phyloP scores from a whole-genome alignment of 352 stramenopile genomes.

The Discostella stelligera region DNA sequence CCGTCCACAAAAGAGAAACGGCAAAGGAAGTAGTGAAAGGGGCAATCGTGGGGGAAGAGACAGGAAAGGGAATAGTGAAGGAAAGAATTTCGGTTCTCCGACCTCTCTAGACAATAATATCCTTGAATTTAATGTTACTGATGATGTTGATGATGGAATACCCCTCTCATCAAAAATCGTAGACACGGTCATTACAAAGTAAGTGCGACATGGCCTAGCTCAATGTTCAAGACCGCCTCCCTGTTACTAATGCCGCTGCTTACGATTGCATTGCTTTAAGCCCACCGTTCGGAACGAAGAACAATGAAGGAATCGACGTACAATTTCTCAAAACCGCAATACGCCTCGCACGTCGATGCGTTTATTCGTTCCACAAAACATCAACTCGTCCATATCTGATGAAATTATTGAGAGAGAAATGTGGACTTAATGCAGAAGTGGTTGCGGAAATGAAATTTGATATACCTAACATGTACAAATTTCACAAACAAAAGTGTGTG shows the following conservation, averaged over 20 bases:
- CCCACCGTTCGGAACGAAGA: constrained; percentile 85
- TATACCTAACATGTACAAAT: constrained; percentile 84
- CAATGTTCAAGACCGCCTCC: not conserved
- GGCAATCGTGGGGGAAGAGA: constrained; percentile 22
- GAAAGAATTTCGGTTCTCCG: constrained; percentile 13
- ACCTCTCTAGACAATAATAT: constrained; percentile 24
- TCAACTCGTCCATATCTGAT: constrained; percentile 80
- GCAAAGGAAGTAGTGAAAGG: constrained; percentile 19
- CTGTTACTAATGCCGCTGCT: not conserved
- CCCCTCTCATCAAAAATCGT: constrained; percentile 70
- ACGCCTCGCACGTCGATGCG: constrained; percentile 59
- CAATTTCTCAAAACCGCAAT: constrained; percentile 77
- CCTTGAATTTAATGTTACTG: constrained; percentile 15
- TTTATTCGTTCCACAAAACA: constrained; percentile 87
- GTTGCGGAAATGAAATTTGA: constrained; percentile 85
- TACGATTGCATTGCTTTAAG: constrained; percentile 38
- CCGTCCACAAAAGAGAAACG: constrained; percentile 14
- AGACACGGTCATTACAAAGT: constrained; percentile 82
- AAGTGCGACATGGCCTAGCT: not conserved
- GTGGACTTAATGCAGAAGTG: constrained; percentile 75
- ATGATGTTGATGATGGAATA: constrained; percentile 63
- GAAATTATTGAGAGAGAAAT: constrained; percentile 68
- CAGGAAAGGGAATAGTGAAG: constrained; percentile 9
- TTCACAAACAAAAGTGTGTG: constrained; percentile 80
- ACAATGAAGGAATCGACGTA: constrained; percentile 84